A percentile compares a stretch with the other conserved stretches of the same genome.
These are phyloP conservation scores for Cinnamomum chago DNA, from an alignment of 164 flowering plant genomes.

Conservation along the genomic window DNA sequence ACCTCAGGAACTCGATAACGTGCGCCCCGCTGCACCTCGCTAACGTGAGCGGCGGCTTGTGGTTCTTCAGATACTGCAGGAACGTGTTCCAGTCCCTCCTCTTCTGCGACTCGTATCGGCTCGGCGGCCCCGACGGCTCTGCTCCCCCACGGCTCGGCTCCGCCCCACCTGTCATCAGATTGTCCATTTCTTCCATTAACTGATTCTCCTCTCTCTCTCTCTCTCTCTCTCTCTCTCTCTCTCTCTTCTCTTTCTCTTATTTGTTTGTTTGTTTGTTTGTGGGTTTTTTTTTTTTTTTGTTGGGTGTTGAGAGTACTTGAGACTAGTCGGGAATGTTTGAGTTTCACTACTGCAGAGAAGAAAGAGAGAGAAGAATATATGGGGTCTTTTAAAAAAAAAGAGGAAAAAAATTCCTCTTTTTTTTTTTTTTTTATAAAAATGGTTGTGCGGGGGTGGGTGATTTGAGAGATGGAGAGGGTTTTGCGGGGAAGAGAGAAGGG, in stretches of 20 bases:
- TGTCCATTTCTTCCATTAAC: neutral
- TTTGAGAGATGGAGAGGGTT: constrained; percentile 2
- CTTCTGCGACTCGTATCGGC: constrained; percentile 43
- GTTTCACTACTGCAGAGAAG: neutral
- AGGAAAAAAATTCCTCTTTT: too few species aligned
- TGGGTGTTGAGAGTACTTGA: neutral
- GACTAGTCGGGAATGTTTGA: too few species aligned
- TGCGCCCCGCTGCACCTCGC: constrained; percentile 32
- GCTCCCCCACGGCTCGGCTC: neutral
- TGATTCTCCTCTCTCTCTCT: neutral
- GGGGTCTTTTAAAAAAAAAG: neutral
- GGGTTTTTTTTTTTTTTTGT: neutral
- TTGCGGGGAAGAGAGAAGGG: neutral
- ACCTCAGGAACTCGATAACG: constrained; percentile 36
- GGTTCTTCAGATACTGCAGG: constrained; percentile 38
- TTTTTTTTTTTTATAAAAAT: neutral
- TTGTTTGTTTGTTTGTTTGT: neutral
- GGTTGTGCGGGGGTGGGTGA: neutral
- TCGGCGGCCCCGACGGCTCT: constrained; percentile 12
- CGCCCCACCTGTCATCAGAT: neutral
- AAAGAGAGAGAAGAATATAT: neutral
- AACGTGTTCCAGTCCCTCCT: constrained; percentile 42
- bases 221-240: neutral
- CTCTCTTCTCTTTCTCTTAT: neutral
- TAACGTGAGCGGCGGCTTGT: constrained; percentile 29